These are phyloP conservation scores for Lodderomyces parapsilosis DNA, from an alignment of 1,139 yeast genomes.

Conservation along the genomic window DNA sequence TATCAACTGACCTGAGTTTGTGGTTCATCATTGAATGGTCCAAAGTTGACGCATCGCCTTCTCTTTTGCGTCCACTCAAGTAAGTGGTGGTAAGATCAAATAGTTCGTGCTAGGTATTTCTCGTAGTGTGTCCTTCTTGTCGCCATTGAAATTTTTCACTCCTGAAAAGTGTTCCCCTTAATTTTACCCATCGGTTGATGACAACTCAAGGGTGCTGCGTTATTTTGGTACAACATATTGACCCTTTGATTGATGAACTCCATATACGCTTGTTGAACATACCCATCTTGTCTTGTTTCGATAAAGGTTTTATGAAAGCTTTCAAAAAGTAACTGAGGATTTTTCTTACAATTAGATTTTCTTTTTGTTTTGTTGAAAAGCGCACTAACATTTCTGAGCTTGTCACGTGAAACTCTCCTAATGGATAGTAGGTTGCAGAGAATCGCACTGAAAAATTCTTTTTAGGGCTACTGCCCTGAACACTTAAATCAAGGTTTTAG, in stretches of 20 bases:
- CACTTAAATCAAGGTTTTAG: no score
- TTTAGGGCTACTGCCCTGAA: no score
- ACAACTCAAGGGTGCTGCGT: no score
- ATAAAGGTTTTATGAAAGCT: not conserved
- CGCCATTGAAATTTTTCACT: not conserved
- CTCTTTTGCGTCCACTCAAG: not conserved
- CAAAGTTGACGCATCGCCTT: not conserved
- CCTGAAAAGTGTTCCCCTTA: no score
- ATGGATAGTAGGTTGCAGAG: no score
- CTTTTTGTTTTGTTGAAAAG: not conserved
- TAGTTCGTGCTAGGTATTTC: no score
- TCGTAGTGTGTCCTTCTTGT: not conserved
- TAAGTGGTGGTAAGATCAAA: not conserved
- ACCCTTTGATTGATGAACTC: not conserved
- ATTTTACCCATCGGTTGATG: no score
- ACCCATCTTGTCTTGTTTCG: slow-evolving; percentile 30
- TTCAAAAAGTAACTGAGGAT: not conserved
- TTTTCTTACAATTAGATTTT: slow-evolving; percentile 1
- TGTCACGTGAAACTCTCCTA: no score
- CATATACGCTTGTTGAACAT: slow-evolving; percentile 8
- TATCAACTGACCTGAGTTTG: slow-evolving; percentile 14
- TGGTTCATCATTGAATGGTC: not conserved
- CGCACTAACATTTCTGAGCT: not conserved
- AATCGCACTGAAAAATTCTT: not conserved
- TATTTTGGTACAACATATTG: not conserved